phyloP scores from a whole-genome alignment of 192 early-diverging fungal genomes.

The Pilobolus umbonatus region DNA sequence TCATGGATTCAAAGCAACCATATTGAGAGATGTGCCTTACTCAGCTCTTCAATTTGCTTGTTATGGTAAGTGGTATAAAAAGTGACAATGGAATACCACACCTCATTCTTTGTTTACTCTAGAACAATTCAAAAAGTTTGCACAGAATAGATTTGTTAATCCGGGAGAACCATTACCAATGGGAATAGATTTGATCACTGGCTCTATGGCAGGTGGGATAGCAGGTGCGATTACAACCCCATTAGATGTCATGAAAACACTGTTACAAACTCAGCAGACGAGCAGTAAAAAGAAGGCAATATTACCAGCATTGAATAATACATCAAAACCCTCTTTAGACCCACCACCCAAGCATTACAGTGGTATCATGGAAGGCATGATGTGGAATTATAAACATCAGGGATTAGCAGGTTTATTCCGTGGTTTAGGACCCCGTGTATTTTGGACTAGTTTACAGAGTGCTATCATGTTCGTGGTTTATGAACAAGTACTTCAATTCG shows the following conservation, averaged over 20 bases:
- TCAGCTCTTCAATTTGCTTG: conserved; percentile 58
- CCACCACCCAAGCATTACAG: conserved; percentile 40
- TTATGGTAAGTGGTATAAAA: conserved; percentile 38
- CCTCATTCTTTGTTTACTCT: not conserved
- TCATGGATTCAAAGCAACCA: conserved; percentile 53
- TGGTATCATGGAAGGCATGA: conserved; percentile 50
- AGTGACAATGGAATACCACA: too few relatives aligned
- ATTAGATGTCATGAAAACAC: conserved; percentile 54
- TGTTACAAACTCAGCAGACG: conserved; percentile 49
- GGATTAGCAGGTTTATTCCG: conserved; percentile 61
- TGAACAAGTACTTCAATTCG: conserved; percentile 51
- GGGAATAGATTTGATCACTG: conserved; percentile 41
- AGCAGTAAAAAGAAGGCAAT: conserved; percentile 23
- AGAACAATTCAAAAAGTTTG: conserved; percentile 56
- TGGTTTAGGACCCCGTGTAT: conserved; percentile 68
- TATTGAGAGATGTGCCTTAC: conserved; percentile 53
- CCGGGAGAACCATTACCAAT: conserved; percentile 42
- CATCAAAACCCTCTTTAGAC: not conserved
- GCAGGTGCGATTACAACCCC: conserved; percentile 57
- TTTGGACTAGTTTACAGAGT: conserved; percentile 65
- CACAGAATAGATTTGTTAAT: conserved; percentile 29
- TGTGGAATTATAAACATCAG: conserved; percentile 53
- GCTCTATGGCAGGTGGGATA: conserved; percentile 51
- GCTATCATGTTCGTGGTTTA: conserved; percentile 73
- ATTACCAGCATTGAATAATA: not conserved